Conservation (phyloP, 2,329 filamentous ascomycete genomes). For the Aspergillus sp. region DNA sequence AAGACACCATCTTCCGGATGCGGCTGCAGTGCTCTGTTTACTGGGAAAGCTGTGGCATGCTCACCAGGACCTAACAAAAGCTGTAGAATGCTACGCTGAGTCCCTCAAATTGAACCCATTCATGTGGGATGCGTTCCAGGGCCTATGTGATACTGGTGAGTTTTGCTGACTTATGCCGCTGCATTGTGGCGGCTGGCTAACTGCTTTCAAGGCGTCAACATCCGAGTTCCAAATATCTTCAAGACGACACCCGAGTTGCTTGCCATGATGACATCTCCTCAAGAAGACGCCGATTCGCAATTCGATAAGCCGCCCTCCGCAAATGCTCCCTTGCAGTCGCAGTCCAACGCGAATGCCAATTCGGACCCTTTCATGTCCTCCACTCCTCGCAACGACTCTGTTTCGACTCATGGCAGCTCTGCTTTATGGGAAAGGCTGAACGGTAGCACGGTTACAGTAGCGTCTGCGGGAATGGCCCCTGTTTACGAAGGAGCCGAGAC, state of each 20-base stretch:
- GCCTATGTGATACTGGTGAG: constrained; percentile 67
- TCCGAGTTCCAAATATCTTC: constrained; percentile 81
- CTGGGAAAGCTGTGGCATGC: constrained; percentile 79
- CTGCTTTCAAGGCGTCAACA: constrained; percentile 55
- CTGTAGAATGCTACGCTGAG: constrained; percentile 78
- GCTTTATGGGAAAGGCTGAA: constrained; percentile 42
- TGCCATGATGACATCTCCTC: constrained; percentile 35
- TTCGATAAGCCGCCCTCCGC: constrained; percentile 24
- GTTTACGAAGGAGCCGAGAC: constrained; percentile 55
- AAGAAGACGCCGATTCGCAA: constrained; percentile 19
- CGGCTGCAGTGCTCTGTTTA: constrained; percentile 71
- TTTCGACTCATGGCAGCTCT: constrained; percentile 30
- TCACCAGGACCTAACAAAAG: constrained; percentile 70
- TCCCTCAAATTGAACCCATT: constrained; percentile 84
- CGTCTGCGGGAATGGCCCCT: constrained; percentile 19
- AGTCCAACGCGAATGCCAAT: constrained; percentile 27
- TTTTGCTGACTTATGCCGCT: background rate
- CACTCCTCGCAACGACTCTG: constrained; percentile 24
- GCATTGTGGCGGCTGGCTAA: constrained; percentile 3
- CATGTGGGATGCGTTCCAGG: constrained; percentile 95
- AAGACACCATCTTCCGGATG: constrained; percentile 68
- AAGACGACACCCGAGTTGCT: constrained; percentile 59
- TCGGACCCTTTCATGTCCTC: constrained; percentile 36
- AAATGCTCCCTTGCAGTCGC: constrained; percentile 27
- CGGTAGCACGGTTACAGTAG: constrained; percentile 35